These are phyloP conservation scores for Salix caprea DNA, from an alignment of 345 rosid genomes.

Conservation along the genomic window DNA sequence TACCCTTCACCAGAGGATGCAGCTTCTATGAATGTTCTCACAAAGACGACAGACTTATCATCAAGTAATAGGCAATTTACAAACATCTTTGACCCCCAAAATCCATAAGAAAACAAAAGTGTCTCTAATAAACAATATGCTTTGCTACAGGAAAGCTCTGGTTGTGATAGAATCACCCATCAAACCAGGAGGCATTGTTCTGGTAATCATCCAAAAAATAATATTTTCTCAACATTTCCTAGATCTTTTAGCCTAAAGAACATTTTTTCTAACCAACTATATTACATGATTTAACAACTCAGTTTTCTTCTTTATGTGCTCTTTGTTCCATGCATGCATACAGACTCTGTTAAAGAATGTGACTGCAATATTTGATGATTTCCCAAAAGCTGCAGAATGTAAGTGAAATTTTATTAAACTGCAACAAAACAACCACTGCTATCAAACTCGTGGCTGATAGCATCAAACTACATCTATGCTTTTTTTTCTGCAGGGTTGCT, in stretches of 20 bases:
- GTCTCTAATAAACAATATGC: background rate
- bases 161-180: slow-evolving; percentile 65
- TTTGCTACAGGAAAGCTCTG: slow-evolving; percentile 52
- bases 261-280: background rate
- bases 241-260: background rate
- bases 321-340: background rate
- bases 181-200: slow-evolving; percentile 68
- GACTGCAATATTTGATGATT: slow-evolving; percentile 53
- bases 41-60: slow-evolving; percentile 34
- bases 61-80: slow-evolving; percentile 34
- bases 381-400: slow-evolving; percentile 63
- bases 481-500: slow-evolving; percentile 52
- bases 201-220: slow-evolving; percentile 41
- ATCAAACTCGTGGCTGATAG: background rate
- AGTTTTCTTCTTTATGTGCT: background rate
- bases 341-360: slow-evolving; percentile 54
- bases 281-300: slow-evolving; percentile 1
- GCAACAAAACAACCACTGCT: background rate
- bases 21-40: slow-evolving; percentile 64
- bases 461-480: background rate
- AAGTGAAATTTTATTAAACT: slow-evolving; percentile 17
- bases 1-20: slow-evolving; percentile 80
- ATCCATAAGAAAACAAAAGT: background rate
- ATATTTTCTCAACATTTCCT: background rate
- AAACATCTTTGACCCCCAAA: background rate